Base-by-base conservation (phyloP, 495 filamentous ascomycete species). In the Aspergillus indologenus region DNA sequence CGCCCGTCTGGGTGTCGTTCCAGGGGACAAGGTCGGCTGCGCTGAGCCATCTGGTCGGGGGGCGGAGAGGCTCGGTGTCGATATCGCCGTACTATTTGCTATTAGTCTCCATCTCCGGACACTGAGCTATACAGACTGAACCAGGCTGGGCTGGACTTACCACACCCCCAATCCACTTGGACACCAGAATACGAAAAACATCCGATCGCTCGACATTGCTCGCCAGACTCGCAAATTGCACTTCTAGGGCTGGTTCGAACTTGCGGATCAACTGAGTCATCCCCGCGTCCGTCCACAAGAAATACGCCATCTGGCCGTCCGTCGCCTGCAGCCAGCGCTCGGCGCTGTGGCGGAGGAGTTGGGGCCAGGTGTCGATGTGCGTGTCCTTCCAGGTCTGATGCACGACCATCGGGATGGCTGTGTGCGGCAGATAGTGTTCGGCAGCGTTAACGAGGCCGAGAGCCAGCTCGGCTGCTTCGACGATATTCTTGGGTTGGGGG, bases 41-140 rank as follows among this genome's bases (percentile, higher is more conserved):
- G 5, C 46, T 44, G 31, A 66, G 57, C 64, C 64, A 66, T 0
- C 42, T 11, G 11, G 24, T 31, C 3, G 64, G 64, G 0, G 45
- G 22, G 4, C 40, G 53, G 24, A 63, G 45, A 15, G 60, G 61
- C 18, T 59, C 57, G 2, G 64, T 61, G 52, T 66, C 64, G 14
- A 66, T 61, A 45, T 66, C 64, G 17, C 54, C 64, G 19, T 66
- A 66, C 61, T 66, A n/a, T n/a, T n/a, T n/a, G n/a, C n/a, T n/a
- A n/a, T n/a, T n/a, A n/a, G n/a, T n/a, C n/a, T n/a, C n/a, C n/a
- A n/a, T n/a, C n/a, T n/a, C n/a, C n/a, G n/a, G n/a, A n/a, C n/a
- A n/a, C n/a, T n/a, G n/a, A n/a, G n/a, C n/a, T n/a, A n/a, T n/a
- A n/a, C n/a, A n/a, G n/a, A n/a, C n/a, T n/a, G n/a, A n/a, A n/a